Base-by-base conservation (phyloP, 2,329 filamentous ascomycete species). In the Fusarium verticillioides region DNA sequence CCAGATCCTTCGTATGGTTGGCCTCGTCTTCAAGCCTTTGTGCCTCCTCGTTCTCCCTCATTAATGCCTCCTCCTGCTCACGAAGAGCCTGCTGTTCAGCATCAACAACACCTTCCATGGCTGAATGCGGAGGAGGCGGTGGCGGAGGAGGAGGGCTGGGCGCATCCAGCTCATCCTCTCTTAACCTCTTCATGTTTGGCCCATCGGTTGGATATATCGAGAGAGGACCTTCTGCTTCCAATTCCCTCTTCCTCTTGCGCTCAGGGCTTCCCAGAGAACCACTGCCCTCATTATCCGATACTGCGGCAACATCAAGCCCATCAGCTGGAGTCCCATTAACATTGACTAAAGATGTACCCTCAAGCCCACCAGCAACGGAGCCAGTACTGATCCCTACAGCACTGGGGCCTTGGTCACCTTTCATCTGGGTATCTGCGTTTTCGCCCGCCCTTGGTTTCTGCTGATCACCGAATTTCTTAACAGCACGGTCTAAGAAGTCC, bases 401-500 rank as follows among this genome's bases (percentile, higher is more conserved):
- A n/a, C 63, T 52, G 9, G 71, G 40, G 3, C 72, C 60, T 60
- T 62, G 65, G 13, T 43, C 66, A 52, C 61, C 63, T 37, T 43
- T 66, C 60, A 74, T 77, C 59, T 68, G 73, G 34, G 78, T 78
- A 66, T 78, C 78, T 23, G 70, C 72, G 36, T 79, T 76, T 16
- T 75, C 79, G 72, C 86, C 87, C 4, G 86, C 84, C 78, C 90
- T 93, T 69, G 88, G 88, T 80, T 90, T 90, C 73, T 95, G 91
- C 71, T 91, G 88, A 69, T 87, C 90, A 40, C 82, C 84, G 73
- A 92, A 94, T 83, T 97, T 97, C 63, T 88, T 86, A 5, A 96
- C 91, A 0, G 94, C 95, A 79, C 94, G 95, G 68, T 97, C 94
- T 78, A 98, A 92, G 81, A 92, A 98, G 57, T 95, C 92, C 71